Evolutionary conservation across 106 monocot genomes (phyloP).

Genomic region (Platanthera guangdongensis): DNA sequence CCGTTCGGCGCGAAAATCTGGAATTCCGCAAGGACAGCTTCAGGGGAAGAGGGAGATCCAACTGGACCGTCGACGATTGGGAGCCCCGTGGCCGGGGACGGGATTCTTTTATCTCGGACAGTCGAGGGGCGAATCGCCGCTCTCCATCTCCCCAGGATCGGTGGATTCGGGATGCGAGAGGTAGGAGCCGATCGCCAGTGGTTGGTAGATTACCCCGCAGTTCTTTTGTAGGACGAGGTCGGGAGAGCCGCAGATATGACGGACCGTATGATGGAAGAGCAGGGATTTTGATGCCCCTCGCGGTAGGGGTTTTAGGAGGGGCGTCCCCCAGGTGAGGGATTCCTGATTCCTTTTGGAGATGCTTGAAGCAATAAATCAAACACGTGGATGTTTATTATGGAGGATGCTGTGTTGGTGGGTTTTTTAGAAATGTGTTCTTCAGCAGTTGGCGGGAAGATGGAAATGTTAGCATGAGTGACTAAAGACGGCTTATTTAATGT

Average conservation of each 20-base stretch:
- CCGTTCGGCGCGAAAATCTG: constrained; percentile 20
- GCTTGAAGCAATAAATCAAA: too few relatives aligned
- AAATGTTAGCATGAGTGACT: too few relatives aligned
- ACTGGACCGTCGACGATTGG: constrained; percentile 18
- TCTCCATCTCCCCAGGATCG: constrained; percentile 22
- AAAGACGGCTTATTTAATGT: too few relatives aligned
- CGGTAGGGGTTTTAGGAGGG: constrained; percentile 24
- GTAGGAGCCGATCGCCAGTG: constrained; percentile 56
- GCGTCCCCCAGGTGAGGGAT: not conserved
- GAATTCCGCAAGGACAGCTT: constrained; percentile 22
- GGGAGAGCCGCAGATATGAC: constrained; percentile 22
- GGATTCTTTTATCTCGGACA: constrained; percentile 19
- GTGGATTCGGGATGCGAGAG: constrained; percentile 31
- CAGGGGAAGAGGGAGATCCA: constrained; percentile 27
- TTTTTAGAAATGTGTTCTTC: not conserved
- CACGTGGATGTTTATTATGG: too few relatives aligned
- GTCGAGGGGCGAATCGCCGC: constrained; percentile 23
- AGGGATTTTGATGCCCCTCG: constrained; percentile 11
- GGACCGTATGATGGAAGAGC: constrained; percentile 13
- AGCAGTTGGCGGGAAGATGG: not conserved
- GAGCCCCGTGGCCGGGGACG: constrained; percentile 17
- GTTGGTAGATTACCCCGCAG: constrained; percentile 7
- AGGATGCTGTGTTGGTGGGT: too few relatives aligned
- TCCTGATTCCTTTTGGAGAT: too few relatives aligned
- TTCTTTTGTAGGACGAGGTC: constrained; percentile 30